These are phyloP conservation scores for Aspergillus sp. DNA, from an alignment of 2,329 filamentous ascomycete species.

Conservation along the genomic window DNA sequence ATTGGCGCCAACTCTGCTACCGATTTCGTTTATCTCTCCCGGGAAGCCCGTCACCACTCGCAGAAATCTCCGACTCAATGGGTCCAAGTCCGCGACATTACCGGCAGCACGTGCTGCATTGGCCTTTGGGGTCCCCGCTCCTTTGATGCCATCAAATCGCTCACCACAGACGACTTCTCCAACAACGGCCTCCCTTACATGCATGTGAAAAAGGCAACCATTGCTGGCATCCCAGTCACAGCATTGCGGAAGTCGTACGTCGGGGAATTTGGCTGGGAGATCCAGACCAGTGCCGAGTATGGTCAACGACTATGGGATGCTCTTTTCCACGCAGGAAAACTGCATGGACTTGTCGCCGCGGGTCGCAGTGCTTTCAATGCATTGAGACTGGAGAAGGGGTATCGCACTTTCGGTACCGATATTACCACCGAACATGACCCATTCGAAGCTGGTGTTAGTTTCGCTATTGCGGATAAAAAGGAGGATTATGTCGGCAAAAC, in stretches of 20 bases:
- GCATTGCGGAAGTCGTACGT: slow-evolving; percentile 54
- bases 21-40: slow-evolving; percentile 49
- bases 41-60: slow-evolving; percentile 47
- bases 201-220: slow-evolving; percentile 42
- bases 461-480: slow-evolving; percentile 37
- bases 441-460: slow-evolving; percentile 51
- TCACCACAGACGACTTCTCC: slow-evolving; percentile 25
- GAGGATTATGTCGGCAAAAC: slow-evolving; percentile 45
- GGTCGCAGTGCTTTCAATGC: slow-evolving; percentile 54
- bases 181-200: slow-evolving; percentile 44
- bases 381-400: slow-evolving; percentile 54
- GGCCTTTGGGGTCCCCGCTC: slow-evolving; percentile 58
- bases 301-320: slow-evolving; percentile 55
- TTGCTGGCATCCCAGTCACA: slow-evolving; percentile 52
- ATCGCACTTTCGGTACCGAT: slow-evolving; percentile 51
- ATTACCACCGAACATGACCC: slow-evolving; percentile 57
- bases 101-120: slow-evolving; percentile 53
- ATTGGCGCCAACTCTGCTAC: slow-evolving; percentile 51
- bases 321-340: slow-evolving; percentile 49
- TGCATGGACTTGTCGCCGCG: slow-evolving; percentile 51
- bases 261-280: slow-evolving; percentile 57
- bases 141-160: slow-evolving; percentile 43
- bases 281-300: slow-evolving; percentile 54
- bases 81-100: slow-evolving; percentile 53
- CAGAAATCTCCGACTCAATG: slow-evolving; percentile 35